phyloP scores from a whole-genome alignment of 129 eudicot species.

The Arctium minus region DNA sequence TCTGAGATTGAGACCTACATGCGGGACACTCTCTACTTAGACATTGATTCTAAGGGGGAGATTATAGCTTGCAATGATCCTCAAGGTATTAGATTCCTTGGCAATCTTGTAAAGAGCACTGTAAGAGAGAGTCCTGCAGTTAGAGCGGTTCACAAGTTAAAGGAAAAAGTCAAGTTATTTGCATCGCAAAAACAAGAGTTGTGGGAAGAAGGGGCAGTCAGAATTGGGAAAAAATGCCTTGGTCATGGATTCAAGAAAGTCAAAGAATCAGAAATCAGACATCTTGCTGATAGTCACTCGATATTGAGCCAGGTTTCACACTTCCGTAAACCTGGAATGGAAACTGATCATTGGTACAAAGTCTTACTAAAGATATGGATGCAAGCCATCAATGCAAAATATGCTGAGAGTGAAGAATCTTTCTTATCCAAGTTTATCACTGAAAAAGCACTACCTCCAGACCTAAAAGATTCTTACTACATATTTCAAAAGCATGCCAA shows the following conservation, averaged over 20 bases:
- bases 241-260: constrained; percentile 91
- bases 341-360: constrained; percentile 96
- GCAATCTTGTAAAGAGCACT: constrained; percentile 51
- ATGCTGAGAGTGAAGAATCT: constrained; percentile 40
- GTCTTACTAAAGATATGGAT: constrained; percentile 72
- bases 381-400: constrained; percentile 52
- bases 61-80: constrained; percentile 46
- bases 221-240: constrained; percentile 82
- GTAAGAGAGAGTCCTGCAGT: constrained; percentile 51
- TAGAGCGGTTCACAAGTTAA: constrained; percentile 79
- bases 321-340: constrained; percentile 84
- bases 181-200: constrained; percentile 72
- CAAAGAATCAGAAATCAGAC: constrained; percentile 89
- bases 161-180: constrained; percentile 73
- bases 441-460: constrained; percentile 83
- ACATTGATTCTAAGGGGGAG: constrained; percentile 33
- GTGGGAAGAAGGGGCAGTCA: constrained; percentile 65
- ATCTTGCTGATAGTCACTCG: constrained; percentile 58
- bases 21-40: constrained; percentile 47
- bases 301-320: constrained; percentile 56
- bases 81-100: constrained; percentile 57
- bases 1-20: constrained; percentile 63
- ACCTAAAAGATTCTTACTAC: constrained; percentile 64
- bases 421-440: constrained; percentile 60
- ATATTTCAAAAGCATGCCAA: constrained; percentile 66